Percentiles rank a stretch among this genome's conserved stretches.
phyloP scores from a whole-genome alignment of 139 green algal species.

The Chlorella sp. region DNA sequence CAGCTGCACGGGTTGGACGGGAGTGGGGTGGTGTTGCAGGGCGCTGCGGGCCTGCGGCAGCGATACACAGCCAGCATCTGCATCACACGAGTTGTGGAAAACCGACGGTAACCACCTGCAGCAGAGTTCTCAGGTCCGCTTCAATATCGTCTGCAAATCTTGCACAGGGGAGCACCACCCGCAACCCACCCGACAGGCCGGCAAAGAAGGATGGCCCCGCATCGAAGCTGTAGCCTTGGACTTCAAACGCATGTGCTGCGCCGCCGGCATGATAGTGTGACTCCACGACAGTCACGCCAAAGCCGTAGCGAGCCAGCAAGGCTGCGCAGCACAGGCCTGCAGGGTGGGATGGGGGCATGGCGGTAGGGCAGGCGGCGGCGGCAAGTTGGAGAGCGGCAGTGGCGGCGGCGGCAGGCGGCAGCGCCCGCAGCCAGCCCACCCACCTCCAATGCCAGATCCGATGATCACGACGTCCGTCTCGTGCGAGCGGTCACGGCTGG shows the following conservation, averaged over 20 bases:
- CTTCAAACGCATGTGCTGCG: slow-evolving; percentile 83
- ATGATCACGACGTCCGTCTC: slow-evolving; percentile 81
- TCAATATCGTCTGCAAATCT: too few relatives aligned
- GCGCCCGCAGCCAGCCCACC: background rate
- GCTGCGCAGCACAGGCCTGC: slow-evolving; percentile 77
- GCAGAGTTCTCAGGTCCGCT: too few relatives aligned
- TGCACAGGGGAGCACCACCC: background rate
- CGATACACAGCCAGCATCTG: too few relatives aligned
- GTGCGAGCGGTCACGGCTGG: background rate
- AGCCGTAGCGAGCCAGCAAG: slow-evolving; percentile 87
- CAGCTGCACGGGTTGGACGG: too few relatives aligned
- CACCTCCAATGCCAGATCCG: slow-evolving; percentile 45
- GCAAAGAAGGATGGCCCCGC: slow-evolving; percentile 84
- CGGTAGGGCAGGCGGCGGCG: background rate
- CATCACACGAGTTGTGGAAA: too few relatives aligned
- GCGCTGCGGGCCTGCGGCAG: too few relatives aligned
- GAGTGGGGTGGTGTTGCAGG: too few relatives aligned
- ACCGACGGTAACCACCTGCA: too few relatives aligned
- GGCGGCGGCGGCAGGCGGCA: background rate
- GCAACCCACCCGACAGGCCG: slow-evolving; percentile 37
- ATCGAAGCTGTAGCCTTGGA: slow-evolving; percentile 91
- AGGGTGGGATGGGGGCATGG: background rate
- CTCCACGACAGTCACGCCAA: slow-evolving; percentile 65
- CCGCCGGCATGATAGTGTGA: slow-evolving; percentile 84
- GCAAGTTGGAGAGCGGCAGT: background rate